Base-by-base conservation (phyloP, 2,329 filamentous ascomycete species). In the Sodiomyces alkalinus region DNA sequence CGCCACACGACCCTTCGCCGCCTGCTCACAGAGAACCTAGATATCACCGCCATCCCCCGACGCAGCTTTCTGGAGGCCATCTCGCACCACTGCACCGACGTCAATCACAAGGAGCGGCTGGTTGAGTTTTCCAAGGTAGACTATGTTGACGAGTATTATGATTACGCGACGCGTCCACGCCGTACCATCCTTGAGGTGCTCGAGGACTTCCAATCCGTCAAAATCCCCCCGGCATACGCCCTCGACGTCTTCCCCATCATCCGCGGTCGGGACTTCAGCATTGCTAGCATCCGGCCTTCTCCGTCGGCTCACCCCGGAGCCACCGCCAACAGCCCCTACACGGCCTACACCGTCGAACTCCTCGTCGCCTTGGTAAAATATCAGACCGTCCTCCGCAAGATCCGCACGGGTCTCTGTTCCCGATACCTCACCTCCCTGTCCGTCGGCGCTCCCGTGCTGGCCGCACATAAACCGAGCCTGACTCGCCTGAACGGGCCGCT, bases 131-230 rank as follows among this genome's bases (percentile, higher is more conserved):
- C 74, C 2, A 69, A 79, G 41, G 73, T 82, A 0, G 68, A 79
- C 25, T 81, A 77, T 41, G 71, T 87, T 5, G 85, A 96, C 41
- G 90, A 98, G 41, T 76, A 93, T 31, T 96, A 82, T 56, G 87
- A 98, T 53, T 98, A 98, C 47, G 90, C 90, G 1, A 86, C 86
- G 0, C 74, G 90, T 7, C 81, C 87, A 1, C 76, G 85, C 19
- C 76, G 90, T 19, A 92, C 80, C 33, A 93, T 96, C 32, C 60
- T 98, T 5, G 90, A 98, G 52, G 78, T 93, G 4, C 65, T 98
- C 17, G 75, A 87, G 32, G 90, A 98, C 41, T 98, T 98, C 42
- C 68, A 79, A 22, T 77, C 71, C 0, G 78, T 96, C 30, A 76
- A 75, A 36, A 72, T 98, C 3, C 86, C 90, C 0, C 80, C 75